Evolutionary conservation across 2,329 filamentous ascomycete species (phyloP), one percentile per base, ranked within the genome.

Genomic region (Coniochaeta prunicola): DNA sequence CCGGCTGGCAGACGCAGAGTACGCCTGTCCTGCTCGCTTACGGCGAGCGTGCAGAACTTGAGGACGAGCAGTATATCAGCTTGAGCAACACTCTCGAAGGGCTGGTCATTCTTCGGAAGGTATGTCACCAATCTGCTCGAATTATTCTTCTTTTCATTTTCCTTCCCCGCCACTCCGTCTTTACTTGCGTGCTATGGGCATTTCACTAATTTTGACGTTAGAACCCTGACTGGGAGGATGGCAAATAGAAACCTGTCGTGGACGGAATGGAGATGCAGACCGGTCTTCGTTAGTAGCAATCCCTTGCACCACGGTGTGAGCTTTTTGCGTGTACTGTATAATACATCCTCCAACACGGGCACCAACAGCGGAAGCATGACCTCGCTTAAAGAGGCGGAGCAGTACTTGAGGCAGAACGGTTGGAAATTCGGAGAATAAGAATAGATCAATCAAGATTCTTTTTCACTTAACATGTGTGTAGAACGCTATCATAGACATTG

Each of bases 1-100:
- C 94, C 10, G 94, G 94, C 57, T 99, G 94, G 94, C 94, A 99
- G 77, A 99, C 94, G 64, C 94, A 99, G 80, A 97, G 91, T 78
- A 99, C 94, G n/a, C 94, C 94, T 0, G 94, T 99, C 53, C 80
- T 99, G 60, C 79, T 99, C 67, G 88, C 91, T n/a, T 89, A 96
- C 70, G 94, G 96, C 31, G 94, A 99, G 80, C 84, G 96, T 68
- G 94, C 94, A 10, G 94, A 99, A 79, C 79, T 99, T 56, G 94
- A 99, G 74, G 94, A 99, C 69, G 94, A 99, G 77, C 88, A 99
- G 77, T 99, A 97, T 73, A 88, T 97, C 64, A 91, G 89, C 74
- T 77, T 99, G 70, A 96, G 88, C 72, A 94, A 86, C 77, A 96
- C 88, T 57, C 81, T 99, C 62, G 94, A 99, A 77, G 94, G 94